A percentile compares a stretch with the other conserved stretches of the same genome.
These are phyloP conservation scores for Chloris gayana DNA, from an alignment of 176 grass and related monocot species.

Conservation along the genomic window DNA sequence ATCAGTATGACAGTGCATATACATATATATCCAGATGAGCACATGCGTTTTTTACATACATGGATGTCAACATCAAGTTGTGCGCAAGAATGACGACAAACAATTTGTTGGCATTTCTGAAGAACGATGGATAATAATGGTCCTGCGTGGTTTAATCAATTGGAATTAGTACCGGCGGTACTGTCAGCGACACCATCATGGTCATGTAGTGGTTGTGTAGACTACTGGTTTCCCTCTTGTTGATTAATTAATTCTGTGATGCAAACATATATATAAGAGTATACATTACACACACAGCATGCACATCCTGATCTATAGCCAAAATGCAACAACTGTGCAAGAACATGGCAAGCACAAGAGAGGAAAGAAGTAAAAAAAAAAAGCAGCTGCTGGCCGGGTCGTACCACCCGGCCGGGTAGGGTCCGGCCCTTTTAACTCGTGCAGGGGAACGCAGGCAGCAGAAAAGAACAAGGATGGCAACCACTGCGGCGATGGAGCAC, in stretches of 20 bases:
- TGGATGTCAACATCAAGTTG: not conserved
- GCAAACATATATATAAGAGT: no score
- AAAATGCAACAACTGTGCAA: conserved; percentile 15
- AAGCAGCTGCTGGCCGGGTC: not conserved
- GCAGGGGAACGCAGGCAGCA: conserved; percentile 12
- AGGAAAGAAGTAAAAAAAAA: no score
- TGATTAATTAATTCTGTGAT: not conserved
- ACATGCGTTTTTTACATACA: not conserved
- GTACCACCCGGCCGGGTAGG: not conserved
- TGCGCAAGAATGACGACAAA: not conserved
- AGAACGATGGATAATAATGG: not conserved
- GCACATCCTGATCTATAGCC: not conserved
- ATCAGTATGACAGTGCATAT: no score
- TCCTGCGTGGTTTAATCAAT: no score
- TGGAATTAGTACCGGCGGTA: not conserved
- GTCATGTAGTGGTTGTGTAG: not conserved
- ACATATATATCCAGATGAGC: no score
- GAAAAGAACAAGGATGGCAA: conserved; percentile 44
- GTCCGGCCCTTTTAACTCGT: conserved; percentile 44
- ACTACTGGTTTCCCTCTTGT: no score
- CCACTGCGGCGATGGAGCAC: conserved; percentile 11
- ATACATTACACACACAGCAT: not conserved
- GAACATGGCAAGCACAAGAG: conserved; percentile 43
- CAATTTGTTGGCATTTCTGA: not conserved
- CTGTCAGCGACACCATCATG: conserved; percentile 18